phyloP scores from a whole-genome alignment of 305 asterid genomes.

The Ilex paraguariensis region DNA sequence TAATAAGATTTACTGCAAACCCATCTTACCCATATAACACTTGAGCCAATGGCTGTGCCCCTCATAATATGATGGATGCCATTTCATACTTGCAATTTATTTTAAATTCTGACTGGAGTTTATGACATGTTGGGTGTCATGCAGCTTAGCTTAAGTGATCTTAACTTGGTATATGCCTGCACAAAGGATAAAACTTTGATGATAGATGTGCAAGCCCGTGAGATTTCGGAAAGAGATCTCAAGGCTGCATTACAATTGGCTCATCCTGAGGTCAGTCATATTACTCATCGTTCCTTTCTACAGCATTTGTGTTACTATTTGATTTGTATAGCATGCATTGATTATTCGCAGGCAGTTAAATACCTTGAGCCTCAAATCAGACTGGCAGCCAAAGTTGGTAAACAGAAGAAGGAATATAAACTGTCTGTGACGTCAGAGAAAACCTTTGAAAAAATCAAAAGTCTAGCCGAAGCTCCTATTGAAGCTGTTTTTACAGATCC shows the following conservation, averaged over 20 bases:
- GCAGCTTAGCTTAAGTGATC: slow-evolving; percentile 92
- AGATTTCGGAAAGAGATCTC: slow-evolving; percentile 82
- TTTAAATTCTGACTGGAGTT: no score
- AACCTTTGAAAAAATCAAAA: slow-evolving; percentile 70
- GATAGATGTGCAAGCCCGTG: slow-evolving; percentile 95
- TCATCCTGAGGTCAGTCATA: slow-evolving; percentile 79
- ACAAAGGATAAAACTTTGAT: slow-evolving; percentile 95
- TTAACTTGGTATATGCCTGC: slow-evolving; percentile 96
- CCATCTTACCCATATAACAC: no score
- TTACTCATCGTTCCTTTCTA: slow-evolving; percentile 1
- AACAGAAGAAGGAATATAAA: slow-evolving; percentile 70
- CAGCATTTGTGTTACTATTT: slow-evolving; percentile 11
- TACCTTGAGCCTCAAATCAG: slow-evolving; percentile 89
- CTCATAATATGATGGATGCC: no score
- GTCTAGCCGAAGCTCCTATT: slow-evolving; percentile 78
- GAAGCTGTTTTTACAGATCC: slow-evolving; percentile 90
- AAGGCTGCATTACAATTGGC: slow-evolving; percentile 90
- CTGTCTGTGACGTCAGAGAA: slow-evolving; percentile 67
- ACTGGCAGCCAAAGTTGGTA: slow-evolving; percentile 89
- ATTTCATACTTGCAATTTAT: no score
- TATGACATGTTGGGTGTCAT: slow-evolving; percentile 22
- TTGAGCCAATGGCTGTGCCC: no score
- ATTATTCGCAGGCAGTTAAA: slow-evolving; percentile 66
- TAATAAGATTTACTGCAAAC: no score
- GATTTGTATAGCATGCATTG: slow-evolving; percentile 21